Evolutionary conservation across 306 rosid genomes (phyloP).

Genomic region (Cucurbita pepo): DNA sequence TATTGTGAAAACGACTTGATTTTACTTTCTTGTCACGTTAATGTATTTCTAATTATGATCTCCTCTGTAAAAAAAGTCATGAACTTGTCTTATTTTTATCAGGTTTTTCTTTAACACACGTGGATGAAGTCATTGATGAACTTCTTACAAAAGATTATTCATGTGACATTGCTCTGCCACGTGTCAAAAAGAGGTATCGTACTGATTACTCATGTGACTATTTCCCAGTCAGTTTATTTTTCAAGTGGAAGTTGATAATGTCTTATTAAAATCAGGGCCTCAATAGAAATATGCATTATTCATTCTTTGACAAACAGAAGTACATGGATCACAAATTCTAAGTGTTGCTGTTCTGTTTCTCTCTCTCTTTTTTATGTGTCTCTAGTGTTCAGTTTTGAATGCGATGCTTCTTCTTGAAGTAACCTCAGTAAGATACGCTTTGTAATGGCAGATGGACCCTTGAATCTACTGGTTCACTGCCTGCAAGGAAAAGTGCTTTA

Average conservation of each 20-base stretch:
- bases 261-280: not conserved
- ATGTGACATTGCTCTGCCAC: slow-evolving; percentile 89
- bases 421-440: not conserved
- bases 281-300: not conserved
- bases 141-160: slow-evolving; percentile 79
- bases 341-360: not conserved
- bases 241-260: not conserved
- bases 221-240: not conserved
- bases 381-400: not conserved
- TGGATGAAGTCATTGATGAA: slow-evolving; percentile 96
- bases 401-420: not conserved
- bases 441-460: slow-evolving; percentile 53
- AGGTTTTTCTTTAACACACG: slow-evolving; percentile 72
- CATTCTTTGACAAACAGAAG: not conserved
- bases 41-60: not conserved
- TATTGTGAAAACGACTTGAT: not conserved
- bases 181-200: slow-evolving; percentile 66
- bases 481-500: slow-evolving; percentile 77
- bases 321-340: not conserved
- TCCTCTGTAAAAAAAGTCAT: not conserved
- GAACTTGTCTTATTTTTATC: slow-evolving; percentile 8
- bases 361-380: not conserved
- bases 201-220: not conserved
- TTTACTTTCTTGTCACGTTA: not conserved
- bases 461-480: slow-evolving; percentile 45